Conservation (phyloP, 208 protist species). For the Leptomonas pyrrhocoris region DNA sequence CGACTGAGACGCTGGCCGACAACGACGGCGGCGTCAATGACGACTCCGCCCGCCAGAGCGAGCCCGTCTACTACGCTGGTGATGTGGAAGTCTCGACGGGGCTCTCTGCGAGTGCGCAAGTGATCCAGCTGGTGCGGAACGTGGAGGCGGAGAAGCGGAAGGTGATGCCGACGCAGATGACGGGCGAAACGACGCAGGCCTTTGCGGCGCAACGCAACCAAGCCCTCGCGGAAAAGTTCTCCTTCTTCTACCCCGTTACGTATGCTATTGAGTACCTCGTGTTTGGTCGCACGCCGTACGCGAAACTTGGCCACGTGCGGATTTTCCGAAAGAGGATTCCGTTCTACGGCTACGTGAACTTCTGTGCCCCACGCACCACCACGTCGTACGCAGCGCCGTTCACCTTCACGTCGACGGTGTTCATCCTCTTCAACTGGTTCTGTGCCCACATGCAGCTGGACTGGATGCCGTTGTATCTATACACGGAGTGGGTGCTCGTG, state of each 20-base stretch:
- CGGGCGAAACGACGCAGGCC: constrained; percentile 67
- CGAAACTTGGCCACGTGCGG: constrained; percentile 72
- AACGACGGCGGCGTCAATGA: constrained; percentile 40
- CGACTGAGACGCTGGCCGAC: constrained; percentile 44
- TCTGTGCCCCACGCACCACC: constrained; percentile 71
- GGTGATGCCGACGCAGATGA: constrained; percentile 62
- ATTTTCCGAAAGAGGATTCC: constrained; percentile 79
- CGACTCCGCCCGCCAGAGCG: not conserved
- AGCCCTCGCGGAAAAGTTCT: constrained; percentile 64
- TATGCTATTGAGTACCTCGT: constrained; percentile 75
- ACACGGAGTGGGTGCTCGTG: constrained; percentile 39
- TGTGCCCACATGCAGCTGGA: constrained; percentile 32
- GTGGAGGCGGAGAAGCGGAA: constrained; percentile 60
- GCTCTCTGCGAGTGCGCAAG: constrained; percentile 58
- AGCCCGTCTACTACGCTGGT: constrained; percentile 42
- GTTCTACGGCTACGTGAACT: constrained; percentile 58
- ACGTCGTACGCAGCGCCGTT: constrained; percentile 68
- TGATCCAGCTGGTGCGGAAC: constrained; percentile 44
- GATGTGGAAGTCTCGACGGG: constrained; percentile 68
- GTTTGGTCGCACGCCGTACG: constrained; percentile 68
- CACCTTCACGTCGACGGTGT: constrained; percentile 33
- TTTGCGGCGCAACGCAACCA: constrained; percentile 67
- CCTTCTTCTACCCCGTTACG: constrained; percentile 69
- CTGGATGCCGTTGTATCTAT: constrained; percentile 42
- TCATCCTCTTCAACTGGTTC: constrained; percentile 42